Conservation (phyloP, 306 rosid genomes). For the Oxytropis ochrocephala region DNA sequence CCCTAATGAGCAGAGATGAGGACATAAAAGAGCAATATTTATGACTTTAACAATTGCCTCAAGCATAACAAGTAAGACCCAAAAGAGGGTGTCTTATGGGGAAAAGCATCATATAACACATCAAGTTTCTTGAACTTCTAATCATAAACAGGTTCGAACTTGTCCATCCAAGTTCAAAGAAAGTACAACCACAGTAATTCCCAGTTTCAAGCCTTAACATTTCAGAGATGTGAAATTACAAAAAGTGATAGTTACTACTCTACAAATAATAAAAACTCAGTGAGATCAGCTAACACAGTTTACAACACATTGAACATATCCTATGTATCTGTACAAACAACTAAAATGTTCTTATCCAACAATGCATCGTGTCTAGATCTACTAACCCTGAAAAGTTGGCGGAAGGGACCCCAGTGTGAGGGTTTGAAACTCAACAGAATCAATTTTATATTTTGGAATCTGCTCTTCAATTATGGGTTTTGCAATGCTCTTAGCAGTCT, state of each 20-base stretch:
- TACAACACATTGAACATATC: background rate
- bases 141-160: background rate
- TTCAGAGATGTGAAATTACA: background rate
- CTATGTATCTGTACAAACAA: background rate
- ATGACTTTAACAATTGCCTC: conserved; percentile 5
- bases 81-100: background rate
- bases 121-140: background rate
- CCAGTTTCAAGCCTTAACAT: background rate
- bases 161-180: background rate
- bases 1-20: background rate
- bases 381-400: conserved; percentile 89
- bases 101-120: background rate
- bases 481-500: conserved; percentile 61
- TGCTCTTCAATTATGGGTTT: conserved; percentile 83
- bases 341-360: background rate
- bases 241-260: background rate
- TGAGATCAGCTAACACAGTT: background rate
- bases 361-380: conserved; percentile 13
- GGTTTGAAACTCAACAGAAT: conserved; percentile 69
- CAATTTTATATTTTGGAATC: conserved; percentile 78
- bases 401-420: conserved; percentile 80
- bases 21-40: background rate
- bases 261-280: background rate
- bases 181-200: background rate
- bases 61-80: background rate